Percentiles rank a stretch among this genome's conserved stretches.
These are phyloP conservation scores for Magnusiomyces magnusii DNA, from an alignment of 1,139 yeast genomes.

Conservation along the genomic window DNA sequence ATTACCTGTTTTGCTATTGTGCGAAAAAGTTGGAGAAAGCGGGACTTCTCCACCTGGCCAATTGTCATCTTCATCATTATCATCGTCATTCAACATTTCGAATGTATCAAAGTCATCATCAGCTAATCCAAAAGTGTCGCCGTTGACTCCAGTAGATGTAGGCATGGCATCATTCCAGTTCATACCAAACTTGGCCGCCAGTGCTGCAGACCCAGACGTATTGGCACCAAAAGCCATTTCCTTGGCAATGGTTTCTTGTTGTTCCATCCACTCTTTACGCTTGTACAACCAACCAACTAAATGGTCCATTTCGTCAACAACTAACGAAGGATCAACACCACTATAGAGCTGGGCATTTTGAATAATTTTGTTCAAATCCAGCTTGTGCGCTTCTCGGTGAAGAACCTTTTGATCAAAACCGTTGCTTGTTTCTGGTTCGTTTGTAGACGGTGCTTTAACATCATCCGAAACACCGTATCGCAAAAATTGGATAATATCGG, in stretches of 20 bases:
- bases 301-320: constrained; percentile 40
- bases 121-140: constrained; percentile 51
- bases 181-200: constrained; percentile 47
- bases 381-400: constrained; percentile 23
- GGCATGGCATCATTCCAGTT: constrained; percentile 25
- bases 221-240: constrained; percentile 30
- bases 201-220: constrained; percentile 36
- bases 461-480: constrained; percentile 38
- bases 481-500: constrained; percentile 52
- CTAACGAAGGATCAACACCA: constrained; percentile 36
- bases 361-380: constrained; percentile 33
- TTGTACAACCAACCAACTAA: constrained; percentile 40
- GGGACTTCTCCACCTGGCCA: neutral
- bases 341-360: constrained; percentile 33
- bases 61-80: constrained; percentile 33
- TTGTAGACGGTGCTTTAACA: no score
- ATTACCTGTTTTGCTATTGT: neutral
- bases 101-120: constrained; percentile 53
- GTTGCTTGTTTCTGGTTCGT: no score
- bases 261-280: constrained; percentile 37
- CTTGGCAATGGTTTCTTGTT: constrained; percentile 27
- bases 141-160: constrained; percentile 39
- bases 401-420: neutral
- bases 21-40: neutral
- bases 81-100: constrained; percentile 28